Conservation (phyloP, 352 stramenopile species). For the Pythium chondricola region DNA sequence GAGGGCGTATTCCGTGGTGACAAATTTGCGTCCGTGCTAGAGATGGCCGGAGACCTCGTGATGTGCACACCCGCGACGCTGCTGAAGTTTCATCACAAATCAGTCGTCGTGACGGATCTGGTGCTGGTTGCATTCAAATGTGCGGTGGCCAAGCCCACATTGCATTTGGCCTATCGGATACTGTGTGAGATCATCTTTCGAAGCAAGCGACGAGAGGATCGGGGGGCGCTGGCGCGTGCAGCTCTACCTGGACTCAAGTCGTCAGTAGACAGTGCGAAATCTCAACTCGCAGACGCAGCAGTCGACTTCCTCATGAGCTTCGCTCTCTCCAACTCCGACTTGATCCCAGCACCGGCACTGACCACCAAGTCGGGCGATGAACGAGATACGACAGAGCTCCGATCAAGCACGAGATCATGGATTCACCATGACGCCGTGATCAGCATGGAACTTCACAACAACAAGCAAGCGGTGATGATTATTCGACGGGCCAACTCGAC, state of each 20-base stretch:
- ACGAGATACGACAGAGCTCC: too few species aligned
- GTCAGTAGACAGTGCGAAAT: slow-evolving; percentile 19
- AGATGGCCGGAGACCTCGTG: slow-evolving; percentile 48
- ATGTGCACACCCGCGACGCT: slow-evolving; percentile 8
- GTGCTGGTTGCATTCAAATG: slow-evolving; percentile 55
- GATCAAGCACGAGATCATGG: slow-evolving; percentile 10
- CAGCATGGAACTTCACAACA: slow-evolving; percentile 13
- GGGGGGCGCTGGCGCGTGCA: slow-evolving; percentile 33
- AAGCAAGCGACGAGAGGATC: slow-evolving; percentile 28
- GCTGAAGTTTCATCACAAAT: slow-evolving; percentile 19
- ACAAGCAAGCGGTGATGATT: slow-evolving; percentile 10
- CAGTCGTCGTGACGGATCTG: slow-evolving; percentile 27
- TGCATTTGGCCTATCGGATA: slow-evolving; percentile 59
- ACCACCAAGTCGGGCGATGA: too few species aligned
- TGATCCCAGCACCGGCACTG: slow-evolving; percentile 30
- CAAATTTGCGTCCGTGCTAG: slow-evolving; percentile 50
- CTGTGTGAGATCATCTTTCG: slow-evolving; percentile 58
- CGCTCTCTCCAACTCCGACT: slow-evolving; percentile 44
- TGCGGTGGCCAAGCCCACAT: slow-evolving; percentile 44
- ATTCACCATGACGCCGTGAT: slow-evolving; percentile 18
- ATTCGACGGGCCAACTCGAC: slow-evolving; percentile 20
- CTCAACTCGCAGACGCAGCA: slow-evolving; percentile 51
- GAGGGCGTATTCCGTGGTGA: slow-evolving; percentile 63
- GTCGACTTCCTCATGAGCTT: slow-evolving; percentile 80
- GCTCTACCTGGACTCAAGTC: slow-evolving; percentile 55